These are phyloP conservation scores for Rhizophagus clarus DNA, from an alignment of 192 early-diverging fungal genomes.

Conservation along the genomic window DNA sequence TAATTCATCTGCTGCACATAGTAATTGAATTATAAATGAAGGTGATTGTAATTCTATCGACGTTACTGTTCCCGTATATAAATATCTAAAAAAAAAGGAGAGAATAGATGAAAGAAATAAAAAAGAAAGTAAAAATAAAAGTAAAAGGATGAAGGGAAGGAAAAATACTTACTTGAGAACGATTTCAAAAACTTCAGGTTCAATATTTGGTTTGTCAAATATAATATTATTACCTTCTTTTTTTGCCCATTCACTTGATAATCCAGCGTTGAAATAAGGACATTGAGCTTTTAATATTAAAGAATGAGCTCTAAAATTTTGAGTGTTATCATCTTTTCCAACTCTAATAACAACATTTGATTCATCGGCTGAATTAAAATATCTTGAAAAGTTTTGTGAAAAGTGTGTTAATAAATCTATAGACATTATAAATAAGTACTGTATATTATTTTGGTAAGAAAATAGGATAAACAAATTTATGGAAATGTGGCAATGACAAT, in stretches of 20 bases:
- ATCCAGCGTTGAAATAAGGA: constrained; percentile 11
- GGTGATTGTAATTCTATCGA: neutral
- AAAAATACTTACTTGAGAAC: neutral
- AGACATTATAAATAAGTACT: neutral
- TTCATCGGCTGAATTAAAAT: neutral
- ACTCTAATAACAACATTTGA: constrained; percentile 2
- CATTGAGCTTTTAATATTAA: constrained; percentile 14
- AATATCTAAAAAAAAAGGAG: neutral
- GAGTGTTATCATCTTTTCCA: neutral
- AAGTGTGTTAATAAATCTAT: neutral
- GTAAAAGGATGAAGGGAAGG: no score
- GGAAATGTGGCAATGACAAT: no score
- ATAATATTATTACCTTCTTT: constrained; percentile 4
- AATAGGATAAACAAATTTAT: no score
- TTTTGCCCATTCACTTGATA: constrained; percentile 15
- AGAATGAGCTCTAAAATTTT: constrained; percentile 17
- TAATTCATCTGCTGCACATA: constrained; percentile 7
- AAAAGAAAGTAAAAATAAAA: neutral
- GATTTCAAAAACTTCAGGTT: constrained; percentile 15
- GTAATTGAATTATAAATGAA: neutral
- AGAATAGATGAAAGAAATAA: neutral
- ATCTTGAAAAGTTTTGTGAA: constrained; percentile 7
- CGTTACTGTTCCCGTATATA: constrained; percentile 3
- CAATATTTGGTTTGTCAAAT: constrained; percentile 21
- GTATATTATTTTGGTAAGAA: no score